Evolutionary conservation across 106 monocot species (phyloP), one percentile per base, ranked within the genome.

Genomic region (Dendrobium officinale): DNA sequence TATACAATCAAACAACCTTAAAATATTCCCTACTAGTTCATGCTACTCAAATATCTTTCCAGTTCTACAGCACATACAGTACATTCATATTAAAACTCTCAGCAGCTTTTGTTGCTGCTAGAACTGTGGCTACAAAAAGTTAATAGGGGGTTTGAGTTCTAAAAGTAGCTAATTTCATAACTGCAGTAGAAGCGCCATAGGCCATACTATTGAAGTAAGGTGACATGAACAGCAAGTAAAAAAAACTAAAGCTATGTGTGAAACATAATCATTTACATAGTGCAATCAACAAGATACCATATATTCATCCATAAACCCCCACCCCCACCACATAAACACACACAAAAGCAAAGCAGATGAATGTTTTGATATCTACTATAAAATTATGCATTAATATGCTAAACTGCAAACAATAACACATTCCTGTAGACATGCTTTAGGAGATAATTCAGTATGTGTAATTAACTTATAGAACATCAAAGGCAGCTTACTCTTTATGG

Each of bases 401-500:
- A 72, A 72, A n/a, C n/a, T 1, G 72, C 4, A 72, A 33, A 72
- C 37, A 72, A 72, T 72, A 72, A 33, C 37, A 8, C 72, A 29
- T 4, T 37, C 13, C 29, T 33, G 15, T 31, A 72, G 72, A 72
- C 72, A 72, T 72, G 72, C 72, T 37, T 64, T 19, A 22, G 64
- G 4, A 64, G 64, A 70, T 5, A 17, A 42, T 42, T 20, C 42
- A 74, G 41, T 20, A 74, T 20, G 20, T 43, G 17, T 72, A 1
- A 72, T 74, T 74, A n/a, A 74, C 42, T 76, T 26, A 24, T 49
- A 51, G 27, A 76, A 44, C 22, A 27, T 27, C 13, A 24, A 76
- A 76, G 49, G 76, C 22, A 74, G 47, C 76, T 49, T 76, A 76
- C 76, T 76, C 76, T 49, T 26, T 49, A 76, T 76, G 76, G 49